Conservation (phyloP, 176 grass and related monocot species). For the Lolium rigidum region DNA sequence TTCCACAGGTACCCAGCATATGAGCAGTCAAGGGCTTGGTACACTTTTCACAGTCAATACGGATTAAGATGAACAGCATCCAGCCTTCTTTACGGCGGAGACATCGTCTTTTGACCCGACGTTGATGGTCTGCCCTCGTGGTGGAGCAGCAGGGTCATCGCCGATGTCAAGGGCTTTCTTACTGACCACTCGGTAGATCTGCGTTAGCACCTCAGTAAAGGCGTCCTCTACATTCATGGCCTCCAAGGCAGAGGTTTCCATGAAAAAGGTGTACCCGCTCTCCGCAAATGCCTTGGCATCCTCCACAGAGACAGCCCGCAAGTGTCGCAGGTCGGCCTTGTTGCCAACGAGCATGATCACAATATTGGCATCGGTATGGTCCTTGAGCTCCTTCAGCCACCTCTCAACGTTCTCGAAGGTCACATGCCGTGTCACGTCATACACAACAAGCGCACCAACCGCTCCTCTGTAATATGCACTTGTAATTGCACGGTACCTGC, state of each 20-base stretch:
- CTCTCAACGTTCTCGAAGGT: no score
- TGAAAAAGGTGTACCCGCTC: slow-evolving; percentile 43
- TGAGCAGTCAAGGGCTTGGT: neutral
- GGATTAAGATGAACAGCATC: slow-evolving; percentile 16
- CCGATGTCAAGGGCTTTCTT: slow-evolving; percentile 47
- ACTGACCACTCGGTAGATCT: slow-evolving; percentile 52
- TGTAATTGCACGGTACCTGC: no score
- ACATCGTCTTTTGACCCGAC: slow-evolving; percentile 12
- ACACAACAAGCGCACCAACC: no score
- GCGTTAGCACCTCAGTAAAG: slow-evolving; percentile 43
- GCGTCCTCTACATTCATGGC: slow-evolving; percentile 55
- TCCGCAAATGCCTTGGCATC: slow-evolving; percentile 55
- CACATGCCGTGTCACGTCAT: no score
- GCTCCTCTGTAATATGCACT: no score
- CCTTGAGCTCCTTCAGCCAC: no score
- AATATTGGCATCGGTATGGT: no score
- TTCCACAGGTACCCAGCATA: neutral
- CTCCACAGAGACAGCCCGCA: slow-evolving; percentile 47
- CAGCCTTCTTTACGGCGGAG: slow-evolving; percentile 6
- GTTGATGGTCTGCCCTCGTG: neutral
- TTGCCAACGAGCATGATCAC: no score
- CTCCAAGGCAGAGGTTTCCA: slow-evolving; percentile 52
- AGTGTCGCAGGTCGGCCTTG: slow-evolving; percentile 25
- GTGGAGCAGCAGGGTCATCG: slow-evolving; percentile 11
- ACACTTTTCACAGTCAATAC: neutral